Conservation (phyloP, 306 rosid species). For the Cucumis cinereus region DNA sequence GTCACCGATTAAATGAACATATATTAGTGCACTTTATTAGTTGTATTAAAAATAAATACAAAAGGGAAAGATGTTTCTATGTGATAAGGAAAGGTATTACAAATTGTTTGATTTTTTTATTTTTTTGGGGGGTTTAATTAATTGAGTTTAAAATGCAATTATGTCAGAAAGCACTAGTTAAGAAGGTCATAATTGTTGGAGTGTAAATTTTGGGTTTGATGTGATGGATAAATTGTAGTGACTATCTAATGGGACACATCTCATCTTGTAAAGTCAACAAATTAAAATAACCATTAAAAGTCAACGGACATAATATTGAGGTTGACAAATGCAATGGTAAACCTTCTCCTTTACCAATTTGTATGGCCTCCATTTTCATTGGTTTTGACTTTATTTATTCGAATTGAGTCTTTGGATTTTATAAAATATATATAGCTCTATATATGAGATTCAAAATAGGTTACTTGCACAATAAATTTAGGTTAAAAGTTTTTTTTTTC, state of each 20-base stretch:
- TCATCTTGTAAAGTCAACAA: slow-evolving; percentile 31
- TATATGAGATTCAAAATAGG: no score
- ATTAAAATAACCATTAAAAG: slow-evolving; percentile 16
- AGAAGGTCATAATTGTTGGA: neutral
- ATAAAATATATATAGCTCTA: no score
- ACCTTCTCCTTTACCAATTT: slow-evolving; percentile 8
- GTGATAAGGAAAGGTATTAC: no score
- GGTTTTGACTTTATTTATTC: neutral
- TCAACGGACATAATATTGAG: slow-evolving; percentile 39
- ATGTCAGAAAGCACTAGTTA: slow-evolving; percentile 13
- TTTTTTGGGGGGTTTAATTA: neutral
- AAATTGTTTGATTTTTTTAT: no score
- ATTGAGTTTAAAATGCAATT: neutral
- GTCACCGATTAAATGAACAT: no score
- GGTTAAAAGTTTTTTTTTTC: no score
- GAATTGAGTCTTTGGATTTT: neutral
- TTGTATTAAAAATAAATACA: no score
- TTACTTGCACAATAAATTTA: no score
- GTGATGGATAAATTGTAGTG: slow-evolving; percentile 29
- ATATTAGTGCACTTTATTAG: no score
- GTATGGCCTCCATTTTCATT: neutral
- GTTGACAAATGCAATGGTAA: slow-evolving; percentile 26
- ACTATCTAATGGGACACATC: slow-evolving; percentile 15
- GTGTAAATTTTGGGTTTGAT: slow-evolving; percentile 12
- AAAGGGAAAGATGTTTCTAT: no score